Evolutionary conservation across 768 basidiomycete species (phyloP).

Genomic region (Cystobasidium ongulense): DNA sequence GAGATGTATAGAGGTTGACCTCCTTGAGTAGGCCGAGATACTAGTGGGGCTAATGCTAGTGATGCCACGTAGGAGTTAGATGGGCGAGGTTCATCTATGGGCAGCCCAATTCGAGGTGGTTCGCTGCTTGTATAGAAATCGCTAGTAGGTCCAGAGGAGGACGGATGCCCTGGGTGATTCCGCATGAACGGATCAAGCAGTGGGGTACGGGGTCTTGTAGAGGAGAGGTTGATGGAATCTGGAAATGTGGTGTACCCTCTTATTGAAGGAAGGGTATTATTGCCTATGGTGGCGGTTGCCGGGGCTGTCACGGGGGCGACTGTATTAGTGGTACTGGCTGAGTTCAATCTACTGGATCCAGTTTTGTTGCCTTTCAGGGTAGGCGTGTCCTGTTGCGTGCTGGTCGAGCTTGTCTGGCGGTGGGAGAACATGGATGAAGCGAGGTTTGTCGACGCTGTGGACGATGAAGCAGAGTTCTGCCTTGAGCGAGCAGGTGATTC

Average conservation of each 20-base stretch:
- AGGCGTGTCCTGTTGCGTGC: constrained; percentile 1
- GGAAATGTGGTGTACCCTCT: constrained; percentile 12
- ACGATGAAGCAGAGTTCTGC: constrained; percentile 19
- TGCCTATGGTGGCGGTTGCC: not conserved
- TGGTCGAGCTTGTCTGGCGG: constrained; percentile 1
- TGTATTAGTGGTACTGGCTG: not conserved
- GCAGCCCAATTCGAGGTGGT: not conserved
- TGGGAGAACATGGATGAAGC: constrained; percentile 6
- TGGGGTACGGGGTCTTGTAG: constrained; percentile 5
- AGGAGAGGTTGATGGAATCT: not conserved
- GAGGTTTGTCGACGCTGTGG: not conserved
- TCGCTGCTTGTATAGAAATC: not conserved
- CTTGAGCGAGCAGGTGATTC: constrained; percentile 15
- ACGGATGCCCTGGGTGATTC: not conserved
- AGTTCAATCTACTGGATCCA: not conserved
- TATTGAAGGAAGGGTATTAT: constrained; percentile 9
- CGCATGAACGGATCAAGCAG: constrained; percentile 28
- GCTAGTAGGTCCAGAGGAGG: not conserved
- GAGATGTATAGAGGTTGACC: not conserved
- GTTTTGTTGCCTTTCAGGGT: not conserved
- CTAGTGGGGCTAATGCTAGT: constrained; percentile 8
- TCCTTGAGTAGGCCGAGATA: not conserved
- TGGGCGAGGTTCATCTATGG: not conserved
- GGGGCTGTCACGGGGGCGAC: not conserved
- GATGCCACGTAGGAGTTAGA: constrained; percentile 22